phyloP scores from a whole-genome alignment of 2,329 filamentous ascomycete genomes.

The Fusarium sp. region DNA sequence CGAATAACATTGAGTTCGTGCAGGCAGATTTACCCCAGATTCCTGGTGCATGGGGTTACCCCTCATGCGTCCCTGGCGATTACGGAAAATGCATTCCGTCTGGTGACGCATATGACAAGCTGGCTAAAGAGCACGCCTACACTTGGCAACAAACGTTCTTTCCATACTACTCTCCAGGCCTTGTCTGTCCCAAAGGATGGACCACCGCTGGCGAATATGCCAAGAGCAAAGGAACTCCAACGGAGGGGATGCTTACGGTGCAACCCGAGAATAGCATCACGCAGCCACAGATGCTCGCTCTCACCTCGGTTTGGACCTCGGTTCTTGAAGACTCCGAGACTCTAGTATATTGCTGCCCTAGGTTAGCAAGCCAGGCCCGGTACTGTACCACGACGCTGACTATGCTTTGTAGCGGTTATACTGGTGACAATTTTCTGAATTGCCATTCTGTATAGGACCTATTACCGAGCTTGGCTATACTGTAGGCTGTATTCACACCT shows the following conservation, averaged over 20 bases:
- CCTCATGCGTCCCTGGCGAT: not conserved
- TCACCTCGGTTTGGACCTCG: not conserved
- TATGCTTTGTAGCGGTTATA: not conserved
- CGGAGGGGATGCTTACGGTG: not conserved
- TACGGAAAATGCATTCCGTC: slow-evolving; percentile 1
- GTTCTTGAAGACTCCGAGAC: not conserved
- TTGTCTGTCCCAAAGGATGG: not conserved
- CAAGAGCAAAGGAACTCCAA: not conserved
- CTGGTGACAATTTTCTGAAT: not conserved
- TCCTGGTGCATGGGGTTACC: not conserved
- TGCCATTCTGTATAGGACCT: not conserved
- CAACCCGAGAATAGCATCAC: not conserved
- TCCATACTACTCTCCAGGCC: not conserved
- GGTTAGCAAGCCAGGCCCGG: not conserved
- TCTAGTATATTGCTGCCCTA: not conserved
- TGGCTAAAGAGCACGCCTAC: not conserved
- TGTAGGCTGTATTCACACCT: not conserved
- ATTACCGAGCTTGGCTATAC: not conserved
- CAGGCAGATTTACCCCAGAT: not conserved
- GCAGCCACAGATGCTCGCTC: not conserved
- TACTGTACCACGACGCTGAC: not conserved
- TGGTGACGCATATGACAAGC: not conserved
- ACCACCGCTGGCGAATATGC: not conserved
- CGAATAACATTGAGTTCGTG: not conserved
- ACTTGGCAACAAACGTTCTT: not conserved